Base-by-base conservation (phyloP, 768 basidiomycete genomes). In the Arthromyces matolae region DNA sequence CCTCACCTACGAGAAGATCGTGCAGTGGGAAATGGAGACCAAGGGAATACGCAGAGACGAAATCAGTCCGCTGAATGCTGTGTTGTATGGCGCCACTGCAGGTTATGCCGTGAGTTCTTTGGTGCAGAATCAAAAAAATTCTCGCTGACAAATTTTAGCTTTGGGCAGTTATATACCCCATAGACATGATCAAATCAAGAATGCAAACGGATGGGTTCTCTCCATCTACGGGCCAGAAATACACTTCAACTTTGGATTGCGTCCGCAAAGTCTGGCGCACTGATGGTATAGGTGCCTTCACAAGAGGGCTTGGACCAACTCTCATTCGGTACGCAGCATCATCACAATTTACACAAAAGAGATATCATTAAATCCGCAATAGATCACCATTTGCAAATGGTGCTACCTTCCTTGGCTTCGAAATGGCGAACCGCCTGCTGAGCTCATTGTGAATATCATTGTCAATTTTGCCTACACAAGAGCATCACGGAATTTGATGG, bases 361-460 rank as follows among this genome's bases (percentile, higher is more conserved):
- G 41, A 9, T 19, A 22, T 23, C 39, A 35, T 37, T 47, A 24
- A 36, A 51, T 49, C 35, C 14, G 24, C 25, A 6, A 28, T 44
- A 93, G 91, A 58, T 93, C 91, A 2, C 94, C 93, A 1, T 95
- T 96, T 59, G 94, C 94, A 9, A 98, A 97, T 57, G 95, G 93
- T 16, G 92, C 92, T 1, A 98, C 95, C 0, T 98, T 97, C 77
- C 80, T 95, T 47, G 93, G 91, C 1, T 97, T 93, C 60, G 95
- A 98, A 73, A 76, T 97, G 70, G 91, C 90, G 35, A 92, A 82
- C 68, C 78, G 93, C 37, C 53, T 81, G 34, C 68, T 89, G 50
- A 81, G 80, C 59, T 69, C 67, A 23, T 43, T 23, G 18, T 53
- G 42, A 42, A 4, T 10, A 3, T 12, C n/a, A n/a, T n/a, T n/a